phyloP scores from a whole-genome alignment of 2,329 filamentous ascomycete genomes.

The Aspergillus aculeatinus region DNA sequence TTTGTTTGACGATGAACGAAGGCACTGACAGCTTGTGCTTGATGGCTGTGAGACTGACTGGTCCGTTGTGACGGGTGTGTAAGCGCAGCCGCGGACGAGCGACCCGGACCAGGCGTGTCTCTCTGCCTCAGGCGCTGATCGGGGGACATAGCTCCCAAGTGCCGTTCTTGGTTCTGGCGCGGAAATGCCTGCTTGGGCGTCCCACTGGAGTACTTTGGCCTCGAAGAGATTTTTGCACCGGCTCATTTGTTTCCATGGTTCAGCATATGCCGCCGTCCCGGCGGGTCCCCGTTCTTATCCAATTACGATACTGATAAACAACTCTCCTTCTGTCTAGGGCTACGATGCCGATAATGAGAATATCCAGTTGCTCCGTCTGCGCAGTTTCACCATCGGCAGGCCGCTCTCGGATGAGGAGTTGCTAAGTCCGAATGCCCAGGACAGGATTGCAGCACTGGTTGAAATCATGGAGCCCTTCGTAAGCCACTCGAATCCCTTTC shows the following conservation, averaged over 20 bases:
- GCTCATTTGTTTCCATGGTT: slow-evolving; percentile 43
- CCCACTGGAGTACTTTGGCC: slow-evolving; percentile 18
- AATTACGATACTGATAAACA: slow-evolving; percentile 24
- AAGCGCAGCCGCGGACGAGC: slow-evolving; percentile 26
- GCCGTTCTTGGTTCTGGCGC: slow-evolving; percentile 15
- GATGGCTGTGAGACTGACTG: slow-evolving; percentile 9
- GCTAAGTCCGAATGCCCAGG: slow-evolving; percentile 60
- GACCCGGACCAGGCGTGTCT: slow-evolving; percentile 10
- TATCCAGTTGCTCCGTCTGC: slow-evolving; percentile 75
- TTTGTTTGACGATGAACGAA: neutral
- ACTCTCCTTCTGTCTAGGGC: slow-evolving; percentile 54
- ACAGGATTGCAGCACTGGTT: slow-evolving; percentile 64
- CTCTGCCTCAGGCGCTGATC: slow-evolving; percentile 2
- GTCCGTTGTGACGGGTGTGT: slow-evolving; percentile 18
- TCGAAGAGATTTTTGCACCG: slow-evolving; percentile 31
- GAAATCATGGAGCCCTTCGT: slow-evolving; percentile 75
- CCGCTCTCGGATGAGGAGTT: slow-evolving; percentile 67
- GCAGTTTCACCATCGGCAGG: slow-evolving; percentile 72
- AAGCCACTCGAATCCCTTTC: slow-evolving; percentile 56
- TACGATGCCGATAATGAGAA: slow-evolving; percentile 73
- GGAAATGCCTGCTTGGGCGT: slow-evolving; percentile 15
- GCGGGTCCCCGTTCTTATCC: slow-evolving; percentile 16
- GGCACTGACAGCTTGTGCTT: neutral
- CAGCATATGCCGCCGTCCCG: slow-evolving; percentile 23
- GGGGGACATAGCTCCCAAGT: slow-evolving; percentile 1